Evolutionary conservation across 2,329 filamentous ascomycete genomes (phyloP).

Genomic region (Emmonsiellopsis sp.): DNA sequence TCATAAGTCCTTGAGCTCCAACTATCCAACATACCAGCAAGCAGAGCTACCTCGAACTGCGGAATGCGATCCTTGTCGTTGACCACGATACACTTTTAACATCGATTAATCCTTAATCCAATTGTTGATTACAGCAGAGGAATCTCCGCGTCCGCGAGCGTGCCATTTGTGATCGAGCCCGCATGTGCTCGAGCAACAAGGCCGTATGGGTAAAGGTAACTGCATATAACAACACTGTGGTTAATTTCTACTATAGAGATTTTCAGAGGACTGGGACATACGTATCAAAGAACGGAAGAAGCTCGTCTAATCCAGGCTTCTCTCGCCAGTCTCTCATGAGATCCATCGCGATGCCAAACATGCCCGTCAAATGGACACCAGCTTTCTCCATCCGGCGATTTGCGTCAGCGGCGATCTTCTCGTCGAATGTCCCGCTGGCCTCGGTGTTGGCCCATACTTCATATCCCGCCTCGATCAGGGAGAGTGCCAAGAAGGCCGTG

Average conservation of each 20-base stretch:
- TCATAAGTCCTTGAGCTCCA: too few species aligned
- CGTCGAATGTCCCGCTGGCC: constrained; percentile 57
- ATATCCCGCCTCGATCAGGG: constrained; percentile 61
- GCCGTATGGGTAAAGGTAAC: background rate
- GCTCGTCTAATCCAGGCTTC: background rate
- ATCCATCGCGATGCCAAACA: constrained; percentile 6
- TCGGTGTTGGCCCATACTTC: constrained; percentile 66
- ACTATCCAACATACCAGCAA: too few species aligned
- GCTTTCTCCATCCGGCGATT: constrained; percentile 59
- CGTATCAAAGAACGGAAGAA: background rate
- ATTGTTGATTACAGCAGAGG: too few species aligned
- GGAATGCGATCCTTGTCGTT: too few species aligned
- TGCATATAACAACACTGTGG: background rate
- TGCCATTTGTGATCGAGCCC: too few species aligned
- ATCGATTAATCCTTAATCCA: too few species aligned
- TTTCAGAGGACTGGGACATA: background rate
- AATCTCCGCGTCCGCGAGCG: too few species aligned
- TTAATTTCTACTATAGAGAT: background rate
- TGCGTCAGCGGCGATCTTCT: constrained; percentile 52
- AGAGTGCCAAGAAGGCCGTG: constrained; percentile 65
- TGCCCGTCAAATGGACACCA: constrained; percentile 43
- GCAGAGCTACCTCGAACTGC: too few species aligned
- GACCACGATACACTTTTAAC: too few species aligned
- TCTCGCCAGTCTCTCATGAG: constrained; percentile 9
- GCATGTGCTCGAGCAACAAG: background rate